Base-by-base conservation (phyloP, 208 protist genomes). In the Leishmania guyanensis region DNA sequence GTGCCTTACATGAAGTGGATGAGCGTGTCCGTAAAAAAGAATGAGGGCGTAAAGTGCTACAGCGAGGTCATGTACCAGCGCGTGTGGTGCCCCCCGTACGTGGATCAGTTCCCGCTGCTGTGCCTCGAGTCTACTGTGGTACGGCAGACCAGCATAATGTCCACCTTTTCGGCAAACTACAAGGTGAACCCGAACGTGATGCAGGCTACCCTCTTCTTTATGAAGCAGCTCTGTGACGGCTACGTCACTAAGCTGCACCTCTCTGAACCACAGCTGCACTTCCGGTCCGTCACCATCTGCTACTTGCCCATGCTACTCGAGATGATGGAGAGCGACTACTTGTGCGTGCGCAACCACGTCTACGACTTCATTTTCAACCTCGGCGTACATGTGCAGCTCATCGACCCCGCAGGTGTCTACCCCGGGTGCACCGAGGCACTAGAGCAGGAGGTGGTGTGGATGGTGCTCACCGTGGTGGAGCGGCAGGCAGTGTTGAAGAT, bases 361-460 rank as follows among this genome's bases (percentile, higher is more conserved):
- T 98, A 97, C 84, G 93, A 97, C 84, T 91, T 98, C 71, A 64
- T 98, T 3, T 62, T 97, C 16, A 96, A 91, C 62, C 85, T 98
- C 16, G 91, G 90, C 46, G 83, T 92, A 69, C 95, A 98, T 79
- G 78, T 98, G 69, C 95, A 96, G 77, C 68, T 98, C n/a, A 86
- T 98, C 16, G 95, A 98, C 87, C 89, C 93, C 4, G 75, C 87
- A 5, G 90, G 87, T 26, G 74, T 79, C 77, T 93, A 90, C 77
- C 87, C 83, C 22, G 95, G 92, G 68, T 94, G 88, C 83, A 93
- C 93, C 0, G 86, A 90, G 79, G 92, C 92, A 39, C 84, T 98
- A 36, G 88, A 96, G 82, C 82, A 92, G 62, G 93, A 98, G 80
- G 77, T 98, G 64, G 73, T 94, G 29, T 98, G 93, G 92, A 72